phyloP scores from a whole-genome alignment of 2,329 filamentous ascomycete genomes.

The Fusarium tjaetaba region DNA sequence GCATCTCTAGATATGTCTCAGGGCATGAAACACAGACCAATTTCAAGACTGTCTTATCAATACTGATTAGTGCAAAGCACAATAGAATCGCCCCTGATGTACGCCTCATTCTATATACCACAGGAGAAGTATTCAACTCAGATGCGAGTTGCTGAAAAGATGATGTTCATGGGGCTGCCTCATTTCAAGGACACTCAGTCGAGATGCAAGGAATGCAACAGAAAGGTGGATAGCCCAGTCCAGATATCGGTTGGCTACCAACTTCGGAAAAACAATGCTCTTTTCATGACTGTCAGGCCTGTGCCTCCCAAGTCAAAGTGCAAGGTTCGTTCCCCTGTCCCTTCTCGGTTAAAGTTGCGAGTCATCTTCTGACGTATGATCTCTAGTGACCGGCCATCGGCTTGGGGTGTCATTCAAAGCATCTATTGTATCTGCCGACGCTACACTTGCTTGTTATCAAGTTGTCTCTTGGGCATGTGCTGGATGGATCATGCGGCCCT shows the following conservation, averaged over 20 bases:
- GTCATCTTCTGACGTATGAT: background rate
- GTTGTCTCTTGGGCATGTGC: background rate
- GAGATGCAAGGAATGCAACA: conserved; percentile 6
- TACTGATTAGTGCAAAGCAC: background rate
- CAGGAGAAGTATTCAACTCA: background rate
- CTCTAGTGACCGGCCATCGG: background rate
- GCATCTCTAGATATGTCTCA: background rate
- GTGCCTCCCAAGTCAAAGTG: background rate
- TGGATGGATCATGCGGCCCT: background rate
- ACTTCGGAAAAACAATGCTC: background rate
- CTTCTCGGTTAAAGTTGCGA: background rate
- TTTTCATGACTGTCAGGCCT: conserved; percentile 15
- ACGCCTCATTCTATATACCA: background rate
- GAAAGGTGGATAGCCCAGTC: background rate
- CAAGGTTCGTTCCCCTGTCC: background rate
- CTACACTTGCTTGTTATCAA: background rate
- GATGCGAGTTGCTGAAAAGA: conserved; percentile 6
- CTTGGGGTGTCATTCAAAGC: no score
- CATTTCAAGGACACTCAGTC: background rate
- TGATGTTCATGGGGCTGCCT: conserved; percentile 27
- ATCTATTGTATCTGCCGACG: background rate
- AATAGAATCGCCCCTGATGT: background rate
- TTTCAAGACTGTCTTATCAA: background rate
- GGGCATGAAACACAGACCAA: background rate
- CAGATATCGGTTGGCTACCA: conserved; percentile 6